A percentile compares a stretch with the other conserved stretches of the same genome.
Evolutionary conservation across 2,329 filamentous ascomycete genomes (phyloP).

Genomic region (Penicillium sclerotigenum): DNA sequence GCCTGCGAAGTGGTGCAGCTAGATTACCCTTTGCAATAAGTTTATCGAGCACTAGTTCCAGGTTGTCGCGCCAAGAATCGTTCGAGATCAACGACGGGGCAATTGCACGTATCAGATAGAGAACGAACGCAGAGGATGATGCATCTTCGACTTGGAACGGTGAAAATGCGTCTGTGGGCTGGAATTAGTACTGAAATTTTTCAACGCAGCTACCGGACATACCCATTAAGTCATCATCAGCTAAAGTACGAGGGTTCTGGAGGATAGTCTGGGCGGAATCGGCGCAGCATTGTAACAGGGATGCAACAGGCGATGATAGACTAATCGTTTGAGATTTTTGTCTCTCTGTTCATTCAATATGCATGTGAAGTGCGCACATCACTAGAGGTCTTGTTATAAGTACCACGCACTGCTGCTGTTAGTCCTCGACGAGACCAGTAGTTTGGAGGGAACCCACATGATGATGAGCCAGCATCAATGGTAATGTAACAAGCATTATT

Average conservation of each 20-base stretch:
- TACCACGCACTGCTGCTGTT: constrained; percentile 22
- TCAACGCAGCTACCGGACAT: neutral
- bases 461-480: constrained; percentile 28
- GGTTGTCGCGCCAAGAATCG: constrained; percentile 38
- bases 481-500: too few relatives aligned
- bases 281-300: constrained; percentile 26
- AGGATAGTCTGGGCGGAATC: constrained; percentile 27
- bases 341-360: constrained; percentile 22
- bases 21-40: constrained; percentile 40
- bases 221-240: constrained; percentile 25
- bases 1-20: constrained; percentile 38
- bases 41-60: constrained; percentile 38
- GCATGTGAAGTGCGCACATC: constrained; percentile 28
- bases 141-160: constrained; percentile 45
- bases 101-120: constrained; percentile 34
- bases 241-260: constrained; percentile 24
- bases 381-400: constrained; percentile 27
- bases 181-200: neutral
- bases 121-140: constrained; percentile 43
- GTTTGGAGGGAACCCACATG: constrained; percentile 16
- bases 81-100: constrained; percentile 38
- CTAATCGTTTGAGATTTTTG: constrained; percentile 17
- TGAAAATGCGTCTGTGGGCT: constrained; percentile 35
- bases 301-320: constrained; percentile 18
- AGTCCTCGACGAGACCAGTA: neutral